These are phyloP conservation scores for Hyaloscypha hepaticicola DNA, from an alignment of 495 filamentous ascomycete species.

Conservation along the genomic window DNA sequence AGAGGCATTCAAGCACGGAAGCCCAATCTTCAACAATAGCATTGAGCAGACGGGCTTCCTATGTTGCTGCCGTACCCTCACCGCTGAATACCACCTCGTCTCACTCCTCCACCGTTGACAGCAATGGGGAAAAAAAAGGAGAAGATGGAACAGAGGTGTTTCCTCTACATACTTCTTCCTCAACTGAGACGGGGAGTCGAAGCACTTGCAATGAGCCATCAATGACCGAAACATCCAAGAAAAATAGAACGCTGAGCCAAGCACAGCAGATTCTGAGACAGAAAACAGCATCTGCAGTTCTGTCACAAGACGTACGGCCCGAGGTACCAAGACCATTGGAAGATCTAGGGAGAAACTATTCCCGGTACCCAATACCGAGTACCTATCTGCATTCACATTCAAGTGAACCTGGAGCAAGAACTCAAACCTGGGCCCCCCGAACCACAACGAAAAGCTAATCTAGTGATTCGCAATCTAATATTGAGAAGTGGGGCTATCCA, in stretches of 20 bases:
- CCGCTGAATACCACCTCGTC: conserved; percentile 30
- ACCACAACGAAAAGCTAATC: conserved; percentile 24
- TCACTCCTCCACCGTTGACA: conserved; percentile 10
- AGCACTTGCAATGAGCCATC: conserved; percentile 2
- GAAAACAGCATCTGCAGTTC: conserved; percentile 14
- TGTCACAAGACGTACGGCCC: conserved; percentile 8
- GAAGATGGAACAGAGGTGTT: too few relatives aligned
- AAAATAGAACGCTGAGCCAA: conserved; percentile 12
- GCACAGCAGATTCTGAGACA: conserved; percentile 16
- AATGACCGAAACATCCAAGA: background rate
- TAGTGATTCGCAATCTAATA: conserved; percentile 26
- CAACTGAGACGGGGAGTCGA: conserved; percentile 2
- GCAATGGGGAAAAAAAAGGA: conserved; percentile 2
- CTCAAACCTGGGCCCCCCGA: too few relatives aligned
- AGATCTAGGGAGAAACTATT: conserved; percentile 48
- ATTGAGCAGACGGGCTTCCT: conserved; percentile 18
- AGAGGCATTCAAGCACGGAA: background rate
- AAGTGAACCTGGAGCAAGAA: background rate
- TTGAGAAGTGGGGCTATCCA: conserved; percentile 36
- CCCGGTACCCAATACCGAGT: conserved; percentile 41
- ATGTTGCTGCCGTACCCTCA: conserved; percentile 30
- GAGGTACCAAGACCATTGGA: conserved; percentile 29
- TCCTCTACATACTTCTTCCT: conserved; percentile 8
- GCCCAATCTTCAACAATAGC: conserved; percentile 1
- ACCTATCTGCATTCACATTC: background rate